Percentiles rank a stretch among this genome's conserved stretches.
Conservation (phyloP, 78 protist genomes). For the Dictyostelium intermedium region DNA sequence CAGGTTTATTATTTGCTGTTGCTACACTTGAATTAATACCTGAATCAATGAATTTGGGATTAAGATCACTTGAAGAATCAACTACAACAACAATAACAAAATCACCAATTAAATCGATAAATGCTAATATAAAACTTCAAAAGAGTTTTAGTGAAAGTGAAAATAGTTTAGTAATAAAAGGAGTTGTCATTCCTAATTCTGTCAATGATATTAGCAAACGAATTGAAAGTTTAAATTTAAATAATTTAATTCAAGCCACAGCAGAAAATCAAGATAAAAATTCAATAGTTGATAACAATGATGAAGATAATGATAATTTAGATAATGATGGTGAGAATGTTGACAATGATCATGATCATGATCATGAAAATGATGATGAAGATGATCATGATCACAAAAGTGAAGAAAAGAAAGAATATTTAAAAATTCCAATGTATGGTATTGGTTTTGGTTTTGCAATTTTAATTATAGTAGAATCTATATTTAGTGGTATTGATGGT, state of each 20-base stretch:
- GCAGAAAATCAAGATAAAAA: too few species aligned
- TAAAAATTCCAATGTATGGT: constrained; percentile 68
- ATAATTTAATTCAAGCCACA: not conserved
- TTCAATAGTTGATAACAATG: not conserved
- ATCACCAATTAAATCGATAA: not conserved
- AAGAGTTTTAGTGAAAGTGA: not conserved
- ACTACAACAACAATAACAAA: not conserved
- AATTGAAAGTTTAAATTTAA: not conserved
- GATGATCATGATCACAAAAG: not conserved
- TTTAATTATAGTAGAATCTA: constrained; percentile 16
- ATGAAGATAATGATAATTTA: not conserved
- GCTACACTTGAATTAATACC: constrained; percentile 61
- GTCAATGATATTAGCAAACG: not conserved
- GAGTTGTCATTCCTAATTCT: not conserved
- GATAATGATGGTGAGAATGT: not conserved
- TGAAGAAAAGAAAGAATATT: not conserved
- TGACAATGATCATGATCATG: not conserved
- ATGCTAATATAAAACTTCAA: not conserved
- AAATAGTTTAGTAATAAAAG: not conserved
- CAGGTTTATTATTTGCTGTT: constrained; percentile 59
- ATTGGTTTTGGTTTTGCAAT: constrained; percentile 31
- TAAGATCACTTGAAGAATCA: not conserved
- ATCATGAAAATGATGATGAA: not conserved
- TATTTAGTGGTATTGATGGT: not conserved
- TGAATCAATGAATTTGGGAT: constrained; percentile 10